These are phyloP conservation scores for Phytophthora colocasiae DNA, from an alignment of 352 stramenopile genomes.

Conservation along the genomic window DNA sequence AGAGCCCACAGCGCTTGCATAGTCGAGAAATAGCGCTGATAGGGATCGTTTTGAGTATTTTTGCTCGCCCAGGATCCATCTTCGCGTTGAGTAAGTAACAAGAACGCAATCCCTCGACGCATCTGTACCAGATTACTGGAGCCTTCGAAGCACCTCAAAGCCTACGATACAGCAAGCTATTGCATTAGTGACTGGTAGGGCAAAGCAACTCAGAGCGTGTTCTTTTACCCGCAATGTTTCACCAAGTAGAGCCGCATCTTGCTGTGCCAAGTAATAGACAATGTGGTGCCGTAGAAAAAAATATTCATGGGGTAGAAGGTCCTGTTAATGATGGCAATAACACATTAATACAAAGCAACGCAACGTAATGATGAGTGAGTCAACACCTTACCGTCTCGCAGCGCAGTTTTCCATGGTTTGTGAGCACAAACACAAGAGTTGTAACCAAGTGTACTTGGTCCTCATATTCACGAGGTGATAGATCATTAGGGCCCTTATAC, in stretches of 20 bases:
- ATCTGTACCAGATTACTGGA: conserved; percentile 74
- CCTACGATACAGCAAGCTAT: conserved; percentile 39
- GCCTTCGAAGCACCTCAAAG: conserved; percentile 76
- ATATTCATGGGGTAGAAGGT: conserved; percentile 92
- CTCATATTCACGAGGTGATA: conserved; percentile 73
- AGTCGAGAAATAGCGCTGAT: conserved; percentile 57
- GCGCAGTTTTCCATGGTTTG: conserved; percentile 76
- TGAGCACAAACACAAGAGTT: conserved; percentile 89
- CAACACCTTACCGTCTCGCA: conserved; percentile 63
- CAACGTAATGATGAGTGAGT: not conserved
- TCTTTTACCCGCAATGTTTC: conserved; percentile 71
- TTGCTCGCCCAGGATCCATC: conserved; percentile 65
- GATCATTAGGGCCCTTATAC: conserved; percentile 77
- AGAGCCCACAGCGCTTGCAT: conserved; percentile 60
- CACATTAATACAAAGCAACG: conserved; percentile 4
- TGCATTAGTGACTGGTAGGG: no score
- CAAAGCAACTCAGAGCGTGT: no score
- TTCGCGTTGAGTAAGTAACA: conserved; percentile 62
- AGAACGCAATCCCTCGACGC: conserved; percentile 70
- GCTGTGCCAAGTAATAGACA: conserved; percentile 74
- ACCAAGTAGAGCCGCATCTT: conserved; percentile 74
- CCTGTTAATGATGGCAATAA: conserved; percentile 39
- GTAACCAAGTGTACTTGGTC: conserved; percentile 87
- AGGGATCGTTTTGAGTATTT: conserved; percentile 23
- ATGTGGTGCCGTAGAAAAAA: conserved; percentile 90